Evolutionary conservation across 108 stramenopile genomes (phyloP).

Genomic region (Stephanodiscus minutulus): DNA sequence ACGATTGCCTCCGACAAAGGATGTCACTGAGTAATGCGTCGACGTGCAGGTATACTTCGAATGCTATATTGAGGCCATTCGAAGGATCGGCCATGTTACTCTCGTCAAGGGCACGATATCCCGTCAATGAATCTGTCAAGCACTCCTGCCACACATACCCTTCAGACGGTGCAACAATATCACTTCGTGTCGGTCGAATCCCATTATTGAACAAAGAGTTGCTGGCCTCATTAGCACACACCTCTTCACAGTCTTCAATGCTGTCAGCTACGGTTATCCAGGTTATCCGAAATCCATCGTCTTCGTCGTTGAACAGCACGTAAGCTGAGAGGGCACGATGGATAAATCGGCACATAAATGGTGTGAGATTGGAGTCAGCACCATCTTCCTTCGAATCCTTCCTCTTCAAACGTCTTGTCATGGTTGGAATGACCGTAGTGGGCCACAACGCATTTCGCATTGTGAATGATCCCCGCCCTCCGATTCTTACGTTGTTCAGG

Average conservation of each 20-base stretch:
- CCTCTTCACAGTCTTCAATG: neutral
- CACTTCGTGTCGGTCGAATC: constrained; percentile 33
- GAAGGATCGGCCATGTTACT: neutral
- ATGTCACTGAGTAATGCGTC: constrained; percentile 62
- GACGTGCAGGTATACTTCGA: constrained; percentile 56
- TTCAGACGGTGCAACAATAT: constrained; percentile 34
- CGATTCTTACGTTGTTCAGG: constrained; percentile 60
- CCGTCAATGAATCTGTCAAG: constrained; percentile 28
- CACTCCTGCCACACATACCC: constrained; percentile 43
- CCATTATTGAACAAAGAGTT: neutral
- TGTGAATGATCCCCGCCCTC: constrained; percentile 45
- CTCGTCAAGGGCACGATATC: neutral
- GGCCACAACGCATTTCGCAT: constrained; percentile 56
- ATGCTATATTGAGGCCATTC: constrained; percentile 34
- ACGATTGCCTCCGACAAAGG: constrained; percentile 37
- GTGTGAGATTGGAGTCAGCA: neutral
- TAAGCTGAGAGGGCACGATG: constrained; percentile 44
- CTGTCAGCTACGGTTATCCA: constrained; percentile 44
- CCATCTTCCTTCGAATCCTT: neutral
- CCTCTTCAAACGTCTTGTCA: neutral
- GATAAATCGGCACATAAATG: constrained; percentile 11
- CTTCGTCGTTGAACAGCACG: constrained; percentile 72
- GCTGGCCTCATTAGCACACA: constrained; percentile 4
- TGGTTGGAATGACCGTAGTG: constrained; percentile 38
- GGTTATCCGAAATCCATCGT: constrained; percentile 70